Conservation (phyloP, 257 asterid genomes). For the Nicotiana benthamiana region DNA sequence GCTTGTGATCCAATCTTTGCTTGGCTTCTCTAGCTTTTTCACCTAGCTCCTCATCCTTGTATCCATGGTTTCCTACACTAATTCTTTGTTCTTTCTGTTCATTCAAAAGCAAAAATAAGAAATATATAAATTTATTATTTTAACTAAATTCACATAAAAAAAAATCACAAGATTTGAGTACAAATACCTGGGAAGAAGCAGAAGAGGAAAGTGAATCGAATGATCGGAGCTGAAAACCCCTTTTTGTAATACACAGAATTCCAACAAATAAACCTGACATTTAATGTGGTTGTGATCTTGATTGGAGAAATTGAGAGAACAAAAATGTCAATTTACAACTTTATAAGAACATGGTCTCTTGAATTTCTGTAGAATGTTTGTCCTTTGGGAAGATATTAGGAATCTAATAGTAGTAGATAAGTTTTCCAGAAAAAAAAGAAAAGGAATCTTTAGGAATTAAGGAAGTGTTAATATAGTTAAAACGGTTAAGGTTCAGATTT, state of each 20-base stretch:
- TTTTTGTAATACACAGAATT: conserved; percentile 48
- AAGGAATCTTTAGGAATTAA: neutral
- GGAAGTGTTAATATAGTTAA: too few relatives aligned
- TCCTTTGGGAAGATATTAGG: neutral
- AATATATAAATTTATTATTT: neutral
- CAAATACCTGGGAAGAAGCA: neutral
- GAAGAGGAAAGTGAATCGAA: conserved; percentile 17
- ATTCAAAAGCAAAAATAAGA: neutral
- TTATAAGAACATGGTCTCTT: neutral
- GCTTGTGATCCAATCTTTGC: conserved; percentile 48
- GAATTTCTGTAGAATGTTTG: neutral
- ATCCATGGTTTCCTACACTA: conserved; percentile 9
- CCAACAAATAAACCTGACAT: conserved; percentile 67
- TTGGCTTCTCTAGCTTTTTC: conserved; percentile 38
- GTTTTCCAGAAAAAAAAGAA: neutral
- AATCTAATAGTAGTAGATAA: neutral
- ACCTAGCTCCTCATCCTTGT: conserved; percentile 15
- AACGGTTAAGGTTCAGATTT: too few relatives aligned
- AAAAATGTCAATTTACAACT: neutral
- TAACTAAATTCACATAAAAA: neutral
- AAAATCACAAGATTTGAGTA: neutral
- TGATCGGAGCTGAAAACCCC: conserved; percentile 30
- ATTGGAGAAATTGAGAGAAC: neutral
- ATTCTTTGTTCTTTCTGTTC: conserved; percentile 21
- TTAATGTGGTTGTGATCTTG: neutral